Conservation (phyloP, 768 basidiomycete genomes). For the Macrocybe gigantea region DNA sequence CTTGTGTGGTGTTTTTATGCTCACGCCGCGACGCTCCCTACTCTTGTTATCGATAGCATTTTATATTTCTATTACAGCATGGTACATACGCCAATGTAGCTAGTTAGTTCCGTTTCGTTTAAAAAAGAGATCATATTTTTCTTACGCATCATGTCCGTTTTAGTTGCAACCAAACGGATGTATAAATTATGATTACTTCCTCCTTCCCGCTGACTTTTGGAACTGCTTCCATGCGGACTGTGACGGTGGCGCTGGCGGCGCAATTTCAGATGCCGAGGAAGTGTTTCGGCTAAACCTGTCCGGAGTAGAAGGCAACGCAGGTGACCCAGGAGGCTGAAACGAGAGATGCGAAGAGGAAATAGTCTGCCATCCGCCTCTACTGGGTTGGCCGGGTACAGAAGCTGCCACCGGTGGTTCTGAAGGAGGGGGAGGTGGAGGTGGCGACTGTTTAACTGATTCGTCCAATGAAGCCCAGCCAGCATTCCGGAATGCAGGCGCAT, state of each 20-base stretch:
- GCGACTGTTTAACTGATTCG: slow-evolving; percentile 29
- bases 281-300: no score
- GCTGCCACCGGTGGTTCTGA: slow-evolving; percentile 4
- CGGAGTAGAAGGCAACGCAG: no score
- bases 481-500: slow-evolving; percentile 46
- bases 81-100: slow-evolving; percentile 39
- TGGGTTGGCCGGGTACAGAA: slow-evolving; percentile 11
- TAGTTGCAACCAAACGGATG: not conserved
- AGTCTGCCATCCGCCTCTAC: slow-evolving; percentile 13
- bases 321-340: no score
- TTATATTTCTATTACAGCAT: slow-evolving; percentile 32
- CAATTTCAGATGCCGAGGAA: slow-evolving; percentile 1
- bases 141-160: slow-evolving; percentile 4
- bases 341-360: slow-evolving; percentile 7
- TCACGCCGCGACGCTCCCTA: slow-evolving; percentile 4
- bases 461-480: slow-evolving; percentile 70
- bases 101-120: slow-evolving; percentile 35
- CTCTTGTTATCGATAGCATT: slow-evolving; percentile 9
- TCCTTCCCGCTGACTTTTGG: slow-evolving; percentile 32
- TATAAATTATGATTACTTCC: slow-evolving; percentile 11
- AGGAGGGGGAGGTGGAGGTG: slow-evolving; percentile 14
- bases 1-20: slow-evolving; percentile 6
- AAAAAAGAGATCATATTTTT: slow-evolving; percentile 12
- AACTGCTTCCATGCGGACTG: slow-evolving; percentile 58
- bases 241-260: slow-evolving; percentile 22